Conservation (phyloP, 257 asterid genomes). For the Jasminum sambac region DNA sequence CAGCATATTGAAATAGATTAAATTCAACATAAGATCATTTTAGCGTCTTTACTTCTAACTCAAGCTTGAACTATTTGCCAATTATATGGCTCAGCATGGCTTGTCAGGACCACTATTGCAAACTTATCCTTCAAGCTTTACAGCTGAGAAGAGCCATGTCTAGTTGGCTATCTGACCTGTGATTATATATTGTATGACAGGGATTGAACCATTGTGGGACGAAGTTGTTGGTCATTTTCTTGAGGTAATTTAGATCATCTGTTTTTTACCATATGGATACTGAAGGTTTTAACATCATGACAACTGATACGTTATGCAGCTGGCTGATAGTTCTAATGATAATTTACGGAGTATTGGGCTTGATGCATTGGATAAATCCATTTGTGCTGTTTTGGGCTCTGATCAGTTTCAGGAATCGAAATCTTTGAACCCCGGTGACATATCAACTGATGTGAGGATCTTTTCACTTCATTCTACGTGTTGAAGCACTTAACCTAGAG, state of each 20-base stretch:
- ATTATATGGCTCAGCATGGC: constrained; percentile 1
- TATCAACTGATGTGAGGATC: constrained; percentile 55
- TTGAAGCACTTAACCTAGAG: background rate
- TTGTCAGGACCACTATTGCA: constrained; percentile 1
- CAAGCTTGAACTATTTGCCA: constrained; percentile 8
- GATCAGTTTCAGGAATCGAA: constrained; percentile 58
- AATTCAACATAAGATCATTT: background rate
- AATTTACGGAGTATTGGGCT: constrained; percentile 75
- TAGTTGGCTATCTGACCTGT: constrained; percentile 19
- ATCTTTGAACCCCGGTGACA: constrained; percentile 42
- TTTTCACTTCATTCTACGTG: constrained; percentile 19
- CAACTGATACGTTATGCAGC: constrained; percentile 59
- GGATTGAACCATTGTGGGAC: constrained; percentile 93
- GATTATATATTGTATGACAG: constrained; percentile 47
- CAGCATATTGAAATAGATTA: background rate
- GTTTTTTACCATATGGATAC: constrained; percentile 15
- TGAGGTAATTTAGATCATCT: constrained; percentile 55
- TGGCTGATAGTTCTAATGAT: constrained; percentile 73
- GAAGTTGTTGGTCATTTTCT: constrained; percentile 83
- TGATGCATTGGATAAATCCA: constrained; percentile 89
- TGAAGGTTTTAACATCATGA: constrained; percentile 11
- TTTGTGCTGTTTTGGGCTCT: constrained; percentile 92
- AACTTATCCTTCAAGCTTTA: constrained; percentile 13
- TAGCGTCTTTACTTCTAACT: background rate
- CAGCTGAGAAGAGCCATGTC: constrained; percentile 20